Percentiles rank a stretch among this genome's conserved stretches.
These are phyloP conservation scores for Penicillium chermesinum DNA, from an alignment of 495 filamentous ascomycete species.

Conservation along the genomic window DNA sequence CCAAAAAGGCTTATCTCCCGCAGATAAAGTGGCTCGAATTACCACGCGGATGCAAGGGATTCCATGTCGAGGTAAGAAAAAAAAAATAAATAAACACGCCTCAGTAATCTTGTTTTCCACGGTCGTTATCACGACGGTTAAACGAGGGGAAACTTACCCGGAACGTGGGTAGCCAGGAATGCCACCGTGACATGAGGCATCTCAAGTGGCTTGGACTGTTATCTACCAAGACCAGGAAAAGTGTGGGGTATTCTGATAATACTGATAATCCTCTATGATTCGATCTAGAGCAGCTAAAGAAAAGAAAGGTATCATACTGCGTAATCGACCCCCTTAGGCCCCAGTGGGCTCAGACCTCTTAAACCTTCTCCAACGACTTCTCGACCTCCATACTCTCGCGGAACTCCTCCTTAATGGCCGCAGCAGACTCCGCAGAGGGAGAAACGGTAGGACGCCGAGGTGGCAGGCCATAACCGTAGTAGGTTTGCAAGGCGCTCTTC, in stretches of 20 bases:
- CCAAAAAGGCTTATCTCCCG: neutral
- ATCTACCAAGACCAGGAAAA: neutral
- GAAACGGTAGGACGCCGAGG: slow-evolving; percentile 72
- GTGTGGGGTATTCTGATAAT: neutral
- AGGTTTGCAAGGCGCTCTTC: slow-evolving; percentile 70
- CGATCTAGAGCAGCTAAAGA: neutral
- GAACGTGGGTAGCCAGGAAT: too few species aligned
- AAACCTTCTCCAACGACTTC: slow-evolving; percentile 39
- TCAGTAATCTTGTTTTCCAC: too few species aligned
- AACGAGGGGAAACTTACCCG: too few species aligned
- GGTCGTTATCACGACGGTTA: too few species aligned
- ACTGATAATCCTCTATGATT: neutral
- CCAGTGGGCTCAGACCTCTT: too few species aligned
- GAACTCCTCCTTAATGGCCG: slow-evolving; percentile 64
- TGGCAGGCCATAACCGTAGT: slow-evolving; percentile 73
- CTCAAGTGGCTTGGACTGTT: too few species aligned
- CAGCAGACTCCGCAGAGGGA: slow-evolving; percentile 54
- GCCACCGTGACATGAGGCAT: too few species aligned
- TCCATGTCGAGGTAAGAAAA: too few species aligned
- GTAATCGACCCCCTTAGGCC: neutral
- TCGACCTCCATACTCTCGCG: slow-evolving; percentile 71
- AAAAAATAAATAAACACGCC: too few species aligned
- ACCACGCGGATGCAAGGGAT: neutral
- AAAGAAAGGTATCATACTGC: neutral
- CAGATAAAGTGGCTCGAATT: neutral